A percentile compares a stretch with the other conserved stretches of the same genome.
These are phyloP conservation scores for Lachnellula willkommii DNA, from an alignment of 2,329 filamentous ascomycete species.

Conservation along the genomic window DNA sequence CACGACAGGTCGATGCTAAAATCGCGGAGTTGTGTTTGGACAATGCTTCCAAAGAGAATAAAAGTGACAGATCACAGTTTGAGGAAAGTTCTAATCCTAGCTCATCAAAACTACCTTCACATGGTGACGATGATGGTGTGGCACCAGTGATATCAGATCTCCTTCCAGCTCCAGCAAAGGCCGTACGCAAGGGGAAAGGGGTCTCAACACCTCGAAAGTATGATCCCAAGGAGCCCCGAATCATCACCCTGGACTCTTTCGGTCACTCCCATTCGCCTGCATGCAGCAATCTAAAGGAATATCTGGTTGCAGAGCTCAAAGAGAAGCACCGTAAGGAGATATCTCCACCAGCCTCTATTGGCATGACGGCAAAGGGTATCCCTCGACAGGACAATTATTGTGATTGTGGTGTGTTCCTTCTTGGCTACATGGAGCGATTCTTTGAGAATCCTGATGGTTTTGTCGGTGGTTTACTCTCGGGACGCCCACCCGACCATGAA, in stretches of 20 bases:
- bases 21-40: constrained; percentile 15
- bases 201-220: constrained; percentile 35
- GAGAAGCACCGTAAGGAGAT: constrained; percentile 46
- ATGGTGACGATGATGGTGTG: constrained; percentile 2
- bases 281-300: constrained; percentile 65
- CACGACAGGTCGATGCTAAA: not conserved
- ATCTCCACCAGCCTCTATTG: constrained; percentile 31
- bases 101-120: not conserved
- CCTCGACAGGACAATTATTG: constrained; percentile 78
- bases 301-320: constrained; percentile 67
- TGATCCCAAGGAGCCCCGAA: constrained; percentile 55
- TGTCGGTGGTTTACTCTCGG: constrained; percentile 58
- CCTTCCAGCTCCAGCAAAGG: constrained; percentile 23
- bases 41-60: constrained; percentile 1
- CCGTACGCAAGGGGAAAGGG: constrained; percentile 24
- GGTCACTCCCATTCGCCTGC: constrained; percentile 59
- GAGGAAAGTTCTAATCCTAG: not conserved
- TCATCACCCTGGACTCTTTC: constrained; percentile 86
- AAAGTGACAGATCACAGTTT: not conserved
- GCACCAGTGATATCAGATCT: constrained; percentile 7
- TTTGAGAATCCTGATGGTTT: constrained; percentile 69
- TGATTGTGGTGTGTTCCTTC: constrained; percentile 83
- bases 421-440: constrained; percentile 81
- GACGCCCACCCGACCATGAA: constrained; percentile 40
- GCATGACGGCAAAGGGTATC: constrained; percentile 67